Evolutionary conservation across 345 rosid species (phyloP).

Genomic region (Passiflora organensis): DNA sequence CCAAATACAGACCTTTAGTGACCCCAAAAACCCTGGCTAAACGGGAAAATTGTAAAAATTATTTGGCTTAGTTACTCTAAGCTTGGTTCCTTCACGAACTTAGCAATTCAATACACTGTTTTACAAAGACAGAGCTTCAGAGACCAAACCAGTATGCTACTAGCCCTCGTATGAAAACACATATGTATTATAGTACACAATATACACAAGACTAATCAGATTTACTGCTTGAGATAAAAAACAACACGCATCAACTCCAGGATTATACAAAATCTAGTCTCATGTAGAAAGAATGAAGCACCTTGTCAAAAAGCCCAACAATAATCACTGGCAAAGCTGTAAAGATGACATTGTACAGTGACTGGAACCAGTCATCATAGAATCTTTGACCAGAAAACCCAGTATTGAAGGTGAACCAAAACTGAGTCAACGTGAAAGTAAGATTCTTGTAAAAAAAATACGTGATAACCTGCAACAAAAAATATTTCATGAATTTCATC

Average conservation of each 20-base stretch:
- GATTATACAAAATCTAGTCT: neutral
- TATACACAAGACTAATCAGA: no score
- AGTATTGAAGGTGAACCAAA: slow-evolving; percentile 98
- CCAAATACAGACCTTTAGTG: no score
- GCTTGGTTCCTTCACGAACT: no score
- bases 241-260: no score
- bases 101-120: no score
- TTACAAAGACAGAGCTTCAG: no score
- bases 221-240: no score
- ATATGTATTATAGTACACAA: neutral
- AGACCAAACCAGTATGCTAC: no score
- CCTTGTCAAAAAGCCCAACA: slow-evolving; percentile 97
- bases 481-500: slow-evolving; percentile 7
- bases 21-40: no score
- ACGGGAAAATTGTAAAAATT: no score
- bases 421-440: slow-evolving; percentile 94
- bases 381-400: slow-evolving; percentile 99
- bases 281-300: slow-evolving; percentile 21
- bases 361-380: slow-evolving; percentile 99
- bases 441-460: slow-evolving; percentile 99
- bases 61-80: no score
- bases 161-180: no score
- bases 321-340: slow-evolving; percentile 89
- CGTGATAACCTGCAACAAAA: slow-evolving; percentile 79
- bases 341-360: slow-evolving; percentile 82